These are phyloP conservation scores for Clavariopsis aquatica DNA, from an alignment of 495 filamentous ascomycete species.

Conservation along the genomic window DNA sequence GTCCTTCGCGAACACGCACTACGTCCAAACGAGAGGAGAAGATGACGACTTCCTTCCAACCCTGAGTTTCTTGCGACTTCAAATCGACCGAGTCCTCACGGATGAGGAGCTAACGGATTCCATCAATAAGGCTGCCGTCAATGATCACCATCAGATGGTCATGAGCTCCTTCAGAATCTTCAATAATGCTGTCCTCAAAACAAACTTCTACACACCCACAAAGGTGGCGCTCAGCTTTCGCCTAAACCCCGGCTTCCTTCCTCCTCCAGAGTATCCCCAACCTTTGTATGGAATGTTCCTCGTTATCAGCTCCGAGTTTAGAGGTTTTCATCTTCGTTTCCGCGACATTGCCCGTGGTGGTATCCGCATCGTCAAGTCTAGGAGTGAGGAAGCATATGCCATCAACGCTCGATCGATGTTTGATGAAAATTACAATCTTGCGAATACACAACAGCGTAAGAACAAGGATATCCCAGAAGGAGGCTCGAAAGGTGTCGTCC, in stretches of 20 bases:
- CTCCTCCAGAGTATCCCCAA: constrained; percentile 87
- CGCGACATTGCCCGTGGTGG: constrained; percentile 95
- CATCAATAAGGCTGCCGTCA: constrained; percentile 77
- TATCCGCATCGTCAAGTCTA: constrained; percentile 97
- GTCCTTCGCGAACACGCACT: constrained; percentile 86
- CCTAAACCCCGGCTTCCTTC: constrained; percentile 84
- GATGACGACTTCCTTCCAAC: constrained; percentile 80
- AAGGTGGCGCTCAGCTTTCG: constrained; percentile 98
- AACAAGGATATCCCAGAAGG: constrained; percentile 99
- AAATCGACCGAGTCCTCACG: constrained; percentile 74
- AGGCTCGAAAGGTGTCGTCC: constrained; percentile 95
- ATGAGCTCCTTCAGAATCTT: constrained; percentile 97
- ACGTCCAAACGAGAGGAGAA: constrained; percentile 75
- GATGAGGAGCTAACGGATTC: constrained; percentile 74
- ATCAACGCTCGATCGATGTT: constrained; percentile 96
- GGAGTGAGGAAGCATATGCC: constrained; percentile 89
- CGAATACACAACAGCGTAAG: constrained; percentile 98
- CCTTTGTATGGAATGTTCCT: constrained; percentile 98
- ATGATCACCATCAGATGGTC: constrained; percentile 97
- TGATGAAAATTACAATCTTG: constrained; percentile 97
- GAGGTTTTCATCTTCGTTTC: constrained; percentile 97
- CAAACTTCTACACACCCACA: constrained; percentile 98
- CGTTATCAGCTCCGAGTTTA: constrained; percentile 93
- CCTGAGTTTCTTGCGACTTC: constrained; percentile 71
- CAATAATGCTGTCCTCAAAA: constrained; percentile 88